Evolutionary conservation across 2,329 filamentous ascomycete genomes (phyloP).

Genomic region (Colletotrichum orbiculare): DNA sequence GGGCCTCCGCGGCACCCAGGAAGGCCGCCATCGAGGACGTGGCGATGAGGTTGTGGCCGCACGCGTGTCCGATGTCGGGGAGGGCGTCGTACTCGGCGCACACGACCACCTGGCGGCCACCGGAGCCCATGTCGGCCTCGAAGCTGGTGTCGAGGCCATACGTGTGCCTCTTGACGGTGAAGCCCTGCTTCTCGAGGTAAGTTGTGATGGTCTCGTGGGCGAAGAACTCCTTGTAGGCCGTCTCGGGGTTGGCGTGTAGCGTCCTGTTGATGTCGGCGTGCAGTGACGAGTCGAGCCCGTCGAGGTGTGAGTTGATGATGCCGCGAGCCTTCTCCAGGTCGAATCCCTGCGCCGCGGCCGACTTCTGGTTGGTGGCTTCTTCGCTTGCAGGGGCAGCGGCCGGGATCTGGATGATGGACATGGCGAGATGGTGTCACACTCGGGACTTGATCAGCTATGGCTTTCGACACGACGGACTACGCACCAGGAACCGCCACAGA

Average conservation of each 20-base stretch:
- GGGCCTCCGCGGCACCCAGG: slow-evolving; percentile 45
- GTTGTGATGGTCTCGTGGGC: slow-evolving; percentile 62
- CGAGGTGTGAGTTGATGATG: slow-evolving; percentile 39
- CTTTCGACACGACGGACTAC: no score
- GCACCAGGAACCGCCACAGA: not conserved
- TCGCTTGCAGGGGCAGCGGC: slow-evolving; percentile 1
- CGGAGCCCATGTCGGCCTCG: slow-evolving; percentile 54
- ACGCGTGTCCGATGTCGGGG: slow-evolving; percentile 57
- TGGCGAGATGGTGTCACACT: not conserved
- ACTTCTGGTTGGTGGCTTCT: slow-evolving; percentile 1
- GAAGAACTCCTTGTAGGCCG: slow-evolving; percentile 61
- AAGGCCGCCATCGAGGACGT: slow-evolving; percentile 53
- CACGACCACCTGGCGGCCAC: slow-evolving; percentile 53
- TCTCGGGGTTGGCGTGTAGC: slow-evolving; percentile 60
- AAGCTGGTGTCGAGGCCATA: slow-evolving; percentile 65
- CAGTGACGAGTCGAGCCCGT: slow-evolving; percentile 37
- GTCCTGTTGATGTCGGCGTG: slow-evolving; percentile 37
- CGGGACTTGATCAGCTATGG: no score
- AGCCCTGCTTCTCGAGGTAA: slow-evolving; percentile 57
- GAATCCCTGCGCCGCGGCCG: not conserved
- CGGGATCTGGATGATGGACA: slow-evolving; percentile 23
- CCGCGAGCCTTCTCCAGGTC: slow-evolving; percentile 38
- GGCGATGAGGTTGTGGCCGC: slow-evolving; percentile 59
- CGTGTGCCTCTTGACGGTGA: slow-evolving; percentile 58
- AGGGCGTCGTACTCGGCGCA: slow-evolving; percentile 62